These are phyloP conservation scores for Polychaeton citri DNA, from an alignment of 2,329 filamentous ascomycete genomes.

Conservation along the genomic window DNA sequence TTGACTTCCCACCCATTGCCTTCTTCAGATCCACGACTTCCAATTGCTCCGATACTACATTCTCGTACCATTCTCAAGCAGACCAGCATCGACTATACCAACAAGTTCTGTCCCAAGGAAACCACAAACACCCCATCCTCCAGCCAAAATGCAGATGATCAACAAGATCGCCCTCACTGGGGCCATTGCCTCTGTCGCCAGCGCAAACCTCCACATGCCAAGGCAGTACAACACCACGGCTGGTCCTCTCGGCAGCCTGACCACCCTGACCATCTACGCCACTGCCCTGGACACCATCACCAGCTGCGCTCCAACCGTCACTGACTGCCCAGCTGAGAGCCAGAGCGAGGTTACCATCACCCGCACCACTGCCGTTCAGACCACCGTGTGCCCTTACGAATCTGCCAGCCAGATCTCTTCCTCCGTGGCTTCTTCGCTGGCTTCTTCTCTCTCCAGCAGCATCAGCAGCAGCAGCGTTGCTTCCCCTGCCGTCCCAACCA, in stretches of 20 bases:
- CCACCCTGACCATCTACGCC: conserved; percentile 1
- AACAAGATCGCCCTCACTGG: conserved; percentile 1
- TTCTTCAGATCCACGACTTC: conserved; percentile 2
- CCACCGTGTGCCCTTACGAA: conserved; percentile 12
- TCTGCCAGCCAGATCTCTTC: conserved; percentile 4
- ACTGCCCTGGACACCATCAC: conserved; percentile 11
- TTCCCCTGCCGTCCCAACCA: conserved; percentile 5
- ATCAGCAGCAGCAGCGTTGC: conserved; percentile 3
- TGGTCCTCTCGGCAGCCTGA: conserved; percentile 1
- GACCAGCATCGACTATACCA: conserved; percentile 2
- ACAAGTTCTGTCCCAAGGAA: conserved; percentile 1
- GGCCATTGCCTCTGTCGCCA: conserved; percentile 3
- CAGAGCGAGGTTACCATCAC: conserved; percentile 7
- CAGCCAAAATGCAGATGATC: background rate
- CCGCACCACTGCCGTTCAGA: conserved; percentile 10
- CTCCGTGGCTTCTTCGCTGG: conserved; percentile 3
- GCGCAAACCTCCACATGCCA: background rate
- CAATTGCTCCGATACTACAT: conserved; percentile 4
- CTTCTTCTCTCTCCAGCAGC: conserved; percentile 3
- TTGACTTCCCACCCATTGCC: conserved; percentile 6
- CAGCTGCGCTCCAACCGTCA: conserved; percentile 8
- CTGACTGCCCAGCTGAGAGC: conserved; percentile 9
- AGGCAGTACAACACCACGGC: conserved; percentile 1
- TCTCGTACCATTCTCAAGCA: conserved; percentile 3
- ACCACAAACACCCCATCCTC: conserved; percentile 1